A percentile compares a stretch with the other conserved stretches of the same genome.
phyloP scores from a whole-genome alignment of 768 basidiomycete genomes.

The Tylopilus rubrobrunneus region DNA sequence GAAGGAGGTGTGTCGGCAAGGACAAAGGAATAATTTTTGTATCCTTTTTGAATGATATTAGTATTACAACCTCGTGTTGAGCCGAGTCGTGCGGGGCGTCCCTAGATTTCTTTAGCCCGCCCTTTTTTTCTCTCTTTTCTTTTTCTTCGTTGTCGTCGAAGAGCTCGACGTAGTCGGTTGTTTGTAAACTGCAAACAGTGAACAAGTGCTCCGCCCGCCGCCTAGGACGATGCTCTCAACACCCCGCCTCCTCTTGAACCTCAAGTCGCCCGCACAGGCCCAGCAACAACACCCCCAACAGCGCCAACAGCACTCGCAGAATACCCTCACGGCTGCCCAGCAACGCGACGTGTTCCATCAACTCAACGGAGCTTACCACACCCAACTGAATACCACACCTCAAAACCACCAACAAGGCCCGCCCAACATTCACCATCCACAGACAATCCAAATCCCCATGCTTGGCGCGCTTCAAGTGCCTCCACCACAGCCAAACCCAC shows the following conservation, averaged over 20 bases:
- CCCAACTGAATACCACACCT: constrained; percentile 15
- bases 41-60: constrained; percentile 38
- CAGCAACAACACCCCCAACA: constrained; percentile 18
- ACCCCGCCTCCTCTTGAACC: constrained; percentile 31
- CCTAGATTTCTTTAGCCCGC: constrained; percentile 8
- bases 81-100: constrained; percentile 1
- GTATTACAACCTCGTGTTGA: constrained; percentile 4
- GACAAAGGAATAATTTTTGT: constrained; percentile 77
- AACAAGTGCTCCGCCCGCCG: constrained; percentile 18
- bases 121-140: constrained; percentile 10
- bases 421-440: constrained; percentile 36
- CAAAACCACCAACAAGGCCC: constrained; percentile 21
- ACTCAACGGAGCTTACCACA: constrained; percentile 29
- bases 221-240: constrained; percentile 31
- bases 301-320: constrained; percentile 25
- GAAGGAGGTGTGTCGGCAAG: constrained; percentile 59
- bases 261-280: constrained; percentile 27
- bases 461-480: constrained; percentile 66
- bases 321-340: constrained; percentile 23
- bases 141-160: constrained; percentile 3
- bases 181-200: constrained; percentile 30
- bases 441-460: constrained; percentile 60
- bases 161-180: constrained; percentile 23
- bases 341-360: constrained; percentile 30
- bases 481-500: constrained; percentile 44